Evolutionary conservation across 225 moss, liverwort and hornwort species (phyloP).

Genomic region (Anthoceros angustus): DNA sequence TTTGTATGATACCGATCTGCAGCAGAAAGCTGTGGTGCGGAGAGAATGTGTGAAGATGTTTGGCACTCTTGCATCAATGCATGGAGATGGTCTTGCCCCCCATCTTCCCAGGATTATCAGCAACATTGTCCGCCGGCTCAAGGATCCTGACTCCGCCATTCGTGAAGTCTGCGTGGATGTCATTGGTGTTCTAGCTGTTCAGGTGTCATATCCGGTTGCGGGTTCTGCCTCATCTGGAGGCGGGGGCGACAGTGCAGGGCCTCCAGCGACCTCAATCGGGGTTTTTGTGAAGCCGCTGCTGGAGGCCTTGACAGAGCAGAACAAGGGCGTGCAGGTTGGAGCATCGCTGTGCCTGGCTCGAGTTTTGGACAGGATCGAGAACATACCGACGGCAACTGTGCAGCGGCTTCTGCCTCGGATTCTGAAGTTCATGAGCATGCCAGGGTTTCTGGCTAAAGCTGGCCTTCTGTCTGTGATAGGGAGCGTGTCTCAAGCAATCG

Average conservation of each 20-base stretch:
- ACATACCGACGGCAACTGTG: conserved; percentile 12
- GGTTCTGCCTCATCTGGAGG: not conserved
- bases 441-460: conserved; percentile 74
- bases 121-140: conserved; percentile 68
- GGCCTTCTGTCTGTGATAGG: conserved; percentile 43
- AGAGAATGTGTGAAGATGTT: conserved; percentile 59
- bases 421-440: conserved; percentile 51
- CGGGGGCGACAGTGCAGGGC: conserved; percentile 19
- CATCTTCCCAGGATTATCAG: conserved; percentile 66
- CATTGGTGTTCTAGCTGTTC: conserved; percentile 47
- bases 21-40: conserved; percentile 66
- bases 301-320: not conserved
- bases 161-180: conserved; percentile 72
- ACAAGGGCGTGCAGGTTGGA: conserved; percentile 1
- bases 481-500: conserved; percentile 36
- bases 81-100: conserved; percentile 43
- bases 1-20: conserved; percentile 70
- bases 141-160: conserved; percentile 69
- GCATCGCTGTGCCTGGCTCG: conserved; percentile 2
- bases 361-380: conserved; percentile 2
- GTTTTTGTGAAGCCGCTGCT: conserved; percentile 51
- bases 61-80: conserved; percentile 41
- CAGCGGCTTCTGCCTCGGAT: conserved; percentile 53
- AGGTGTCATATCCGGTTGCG: conserved; percentile 19
- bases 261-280: conserved; percentile 12